Conservation (phyloP, 805 yeast genomes). For the Wickerhamomyces sydowiorum region DNA sequence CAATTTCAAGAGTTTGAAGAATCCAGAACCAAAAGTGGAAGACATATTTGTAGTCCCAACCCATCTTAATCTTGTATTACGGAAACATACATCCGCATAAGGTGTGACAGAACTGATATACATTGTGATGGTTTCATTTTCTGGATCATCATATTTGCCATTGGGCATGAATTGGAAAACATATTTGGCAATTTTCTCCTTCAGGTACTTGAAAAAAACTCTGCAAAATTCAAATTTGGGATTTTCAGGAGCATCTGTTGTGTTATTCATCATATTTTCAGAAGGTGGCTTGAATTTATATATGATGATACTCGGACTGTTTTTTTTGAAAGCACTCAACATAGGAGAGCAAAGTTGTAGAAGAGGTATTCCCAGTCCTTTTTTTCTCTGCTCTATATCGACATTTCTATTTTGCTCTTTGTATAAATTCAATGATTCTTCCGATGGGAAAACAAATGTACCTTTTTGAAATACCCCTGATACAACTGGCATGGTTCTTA, state of each 20-base stretch:
- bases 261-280: slow-evolving; percentile 1
- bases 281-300: slow-evolving; percentile 19
- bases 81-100: slow-evolving; percentile 26
- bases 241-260: background rate
- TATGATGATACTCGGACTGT: slow-evolving; percentile 24
- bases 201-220: slow-evolving; percentile 20
- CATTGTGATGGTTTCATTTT: slow-evolving; percentile 22
- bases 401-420: slow-evolving; percentile 23
- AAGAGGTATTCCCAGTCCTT: slow-evolving; percentile 28
- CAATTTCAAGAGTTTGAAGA: slow-evolving; percentile 27
- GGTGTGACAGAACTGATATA: slow-evolving; percentile 24
- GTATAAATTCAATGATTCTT: slow-evolving; percentile 22
- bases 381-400: slow-evolving; percentile 11
- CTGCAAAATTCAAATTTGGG: slow-evolving; percentile 28
- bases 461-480: slow-evolving; percentile 31
- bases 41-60: slow-evolving; percentile 32
- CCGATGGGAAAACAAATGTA: slow-evolving; percentile 31
- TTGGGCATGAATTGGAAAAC: slow-evolving; percentile 24
- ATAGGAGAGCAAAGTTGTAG: slow-evolving; percentile 27
- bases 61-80: slow-evolving; percentile 32
- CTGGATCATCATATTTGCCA: slow-evolving; percentile 11
- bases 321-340: slow-evolving; percentile 24
- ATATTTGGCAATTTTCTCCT: slow-evolving; percentile 23
- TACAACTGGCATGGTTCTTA: slow-evolving; percentile 27
- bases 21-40: slow-evolving; percentile 28